Evolutionary conservation across 805 yeast species (phyloP).

Genomic region (Brettanomyces naardenensis): DNA sequence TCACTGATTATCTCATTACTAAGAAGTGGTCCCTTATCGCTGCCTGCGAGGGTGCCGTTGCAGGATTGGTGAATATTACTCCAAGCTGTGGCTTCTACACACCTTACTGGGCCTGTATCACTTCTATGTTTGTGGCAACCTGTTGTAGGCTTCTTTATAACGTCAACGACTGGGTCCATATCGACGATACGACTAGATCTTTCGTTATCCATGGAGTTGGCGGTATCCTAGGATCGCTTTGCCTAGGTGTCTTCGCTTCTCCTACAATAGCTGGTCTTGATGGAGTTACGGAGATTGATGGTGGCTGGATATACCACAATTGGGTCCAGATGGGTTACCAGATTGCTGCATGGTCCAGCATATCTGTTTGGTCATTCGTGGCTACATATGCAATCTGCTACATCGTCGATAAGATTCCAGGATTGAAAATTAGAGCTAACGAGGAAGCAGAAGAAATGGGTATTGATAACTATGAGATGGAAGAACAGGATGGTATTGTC

Average conservation of each 20-base stretch:
- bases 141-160: conserved; percentile 29
- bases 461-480: conserved; percentile 42
- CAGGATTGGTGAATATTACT: conserved; percentile 38
- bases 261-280: conserved; percentile 36
- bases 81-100: conserved; percentile 39
- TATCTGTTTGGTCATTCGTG: conserved; percentile 36
- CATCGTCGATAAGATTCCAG: conserved; percentile 43
- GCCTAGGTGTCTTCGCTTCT: conserved; percentile 38
- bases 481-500: conserved; percentile 36
- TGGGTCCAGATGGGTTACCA: conserved; percentile 39
- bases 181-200: conserved; percentile 39
- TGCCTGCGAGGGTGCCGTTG: conserved; percentile 39
- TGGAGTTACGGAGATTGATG: conserved; percentile 34
- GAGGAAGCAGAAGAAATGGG: conserved; percentile 44
- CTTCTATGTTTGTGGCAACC: conserved; percentile 31
- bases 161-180: conserved; percentile 32
- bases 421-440: conserved; percentile 35
- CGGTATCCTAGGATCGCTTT: conserved; percentile 37
- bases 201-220: conserved; percentile 41
- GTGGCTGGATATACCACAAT: conserved; percentile 41
- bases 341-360: conserved; percentile 35
- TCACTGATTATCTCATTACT: conserved; percentile 32
- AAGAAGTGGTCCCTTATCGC: conserved; percentile 34
- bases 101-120: conserved; percentile 39
- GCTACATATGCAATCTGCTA: conserved; percentile 37